A percentile compares a stretch with the other conserved stretches of the same genome.
These are phyloP conservation scores for Gyromitra esculenta DNA, from an alignment of 2,329 filamentous ascomycete species.

Conservation along the genomic window DNA sequence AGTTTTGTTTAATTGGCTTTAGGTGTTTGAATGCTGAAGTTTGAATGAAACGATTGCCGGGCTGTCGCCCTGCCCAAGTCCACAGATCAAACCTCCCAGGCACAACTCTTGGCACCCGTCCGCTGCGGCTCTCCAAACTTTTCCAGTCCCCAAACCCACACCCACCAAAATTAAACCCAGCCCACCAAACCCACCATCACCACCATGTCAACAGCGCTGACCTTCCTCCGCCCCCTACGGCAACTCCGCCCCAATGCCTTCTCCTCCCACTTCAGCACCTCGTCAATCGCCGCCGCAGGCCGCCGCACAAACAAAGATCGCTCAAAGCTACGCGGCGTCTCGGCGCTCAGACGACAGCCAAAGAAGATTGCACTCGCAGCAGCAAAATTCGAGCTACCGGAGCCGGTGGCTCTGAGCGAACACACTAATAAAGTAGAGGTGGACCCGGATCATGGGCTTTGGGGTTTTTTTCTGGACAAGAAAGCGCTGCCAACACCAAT, in stretches of 20 bases:
- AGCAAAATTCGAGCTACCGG: slow-evolving; percentile 72
- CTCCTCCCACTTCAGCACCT: slow-evolving; percentile 32
- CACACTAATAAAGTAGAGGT: slow-evolving; percentile 66
- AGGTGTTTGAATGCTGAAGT: not conserved
- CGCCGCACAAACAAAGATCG: slow-evolving; percentile 69
- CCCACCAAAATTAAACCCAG: not conserved
- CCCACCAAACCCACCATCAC: slow-evolving; percentile 29
- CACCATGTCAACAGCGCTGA: slow-evolving; percentile 33
- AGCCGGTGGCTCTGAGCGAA: slow-evolving; percentile 72
- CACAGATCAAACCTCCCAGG: no score
- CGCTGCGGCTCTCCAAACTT: slow-evolving; percentile 37
- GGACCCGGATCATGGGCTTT: slow-evolving; percentile 84
- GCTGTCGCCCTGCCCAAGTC: no score
- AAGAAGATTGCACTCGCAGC: slow-evolving; percentile 73
- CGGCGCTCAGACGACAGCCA: slow-evolving; percentile 76
- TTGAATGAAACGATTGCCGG: no score
- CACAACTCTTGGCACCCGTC: not conserved
- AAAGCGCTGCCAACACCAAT: slow-evolving; percentile 76
- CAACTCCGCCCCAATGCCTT: slow-evolving; percentile 27
- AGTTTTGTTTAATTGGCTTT: not conserved
- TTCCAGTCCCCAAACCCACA: not conserved
- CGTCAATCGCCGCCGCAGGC: slow-evolving; percentile 19
- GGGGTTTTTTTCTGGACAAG: slow-evolving; percentile 84
- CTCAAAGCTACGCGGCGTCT: slow-evolving; percentile 83
- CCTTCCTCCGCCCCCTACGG: slow-evolving; percentile 45